phyloP scores from a whole-genome alignment of 257 asterid genomes.

The Solanum sitiens region DNA sequence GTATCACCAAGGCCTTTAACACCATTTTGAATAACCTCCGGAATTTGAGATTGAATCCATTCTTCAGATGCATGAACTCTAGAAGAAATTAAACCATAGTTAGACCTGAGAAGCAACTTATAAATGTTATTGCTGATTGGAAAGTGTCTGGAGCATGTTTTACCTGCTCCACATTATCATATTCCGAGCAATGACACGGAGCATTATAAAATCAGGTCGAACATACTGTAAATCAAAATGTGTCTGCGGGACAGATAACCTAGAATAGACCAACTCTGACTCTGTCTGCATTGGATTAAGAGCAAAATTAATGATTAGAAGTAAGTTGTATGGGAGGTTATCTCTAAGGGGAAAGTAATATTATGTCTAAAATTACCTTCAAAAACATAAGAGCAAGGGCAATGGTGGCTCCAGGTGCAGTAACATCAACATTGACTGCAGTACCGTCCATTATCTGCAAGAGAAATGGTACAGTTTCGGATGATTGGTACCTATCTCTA shows the following conservation, averaged over 20 bases:
- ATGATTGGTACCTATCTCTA: not conserved
- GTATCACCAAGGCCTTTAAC: conserved; percentile 47
- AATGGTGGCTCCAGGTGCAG: conserved; percentile 91
- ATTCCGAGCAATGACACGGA: conserved; percentile 84
- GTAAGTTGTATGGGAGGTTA: not conserved
- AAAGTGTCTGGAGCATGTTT: not conserved
- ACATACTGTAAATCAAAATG: conserved; percentile 79
- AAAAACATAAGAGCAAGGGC: conserved; percentile 82
- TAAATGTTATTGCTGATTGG: not conserved
- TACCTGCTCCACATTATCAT: conserved; percentile 97
- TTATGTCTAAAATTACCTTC: conserved; percentile 48
- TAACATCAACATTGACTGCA: conserved; percentile 71
- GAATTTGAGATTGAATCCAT: conserved; percentile 87
- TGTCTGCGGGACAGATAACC: conserved; percentile 78
- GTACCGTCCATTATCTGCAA: conserved; percentile 61
- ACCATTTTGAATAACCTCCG: conserved; percentile 57
- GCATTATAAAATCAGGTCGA: conserved; percentile 94
- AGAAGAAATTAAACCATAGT: not conserved
- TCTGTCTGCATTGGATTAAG: conserved; percentile 52
- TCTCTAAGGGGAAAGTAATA: not conserved
- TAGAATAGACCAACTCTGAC: conserved; percentile 68
- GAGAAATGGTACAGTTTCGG: conserved; percentile 8
- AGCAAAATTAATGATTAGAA: not conserved
- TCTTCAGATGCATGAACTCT: conserved; percentile 83
- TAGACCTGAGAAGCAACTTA: not conserved